Percentiles rank a stretch among this genome's conserved stretches.
Evolutionary conservation across 2,329 filamentous ascomycete species (phyloP).

Genomic region (Biscogniauxia mediterranea): DNA sequence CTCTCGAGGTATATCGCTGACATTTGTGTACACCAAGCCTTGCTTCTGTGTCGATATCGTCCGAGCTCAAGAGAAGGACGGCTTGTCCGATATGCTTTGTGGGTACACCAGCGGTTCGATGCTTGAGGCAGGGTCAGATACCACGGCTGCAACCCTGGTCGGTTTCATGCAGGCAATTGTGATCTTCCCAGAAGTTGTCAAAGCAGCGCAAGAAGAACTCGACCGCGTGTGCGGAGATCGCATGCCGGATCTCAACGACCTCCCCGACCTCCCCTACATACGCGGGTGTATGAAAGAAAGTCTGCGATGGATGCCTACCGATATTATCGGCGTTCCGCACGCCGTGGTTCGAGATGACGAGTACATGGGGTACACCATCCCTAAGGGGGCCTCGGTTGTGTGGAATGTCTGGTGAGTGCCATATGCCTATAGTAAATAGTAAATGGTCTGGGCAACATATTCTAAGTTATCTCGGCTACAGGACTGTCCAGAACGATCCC

Average conservation of each 20-base stretch:
- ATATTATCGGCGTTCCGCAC: slow-evolving; percentile 37
- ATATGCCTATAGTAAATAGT: neutral
- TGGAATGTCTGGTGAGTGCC: slow-evolving; percentile 38
- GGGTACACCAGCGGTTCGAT: slow-evolving; percentile 30
- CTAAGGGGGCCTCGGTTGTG: slow-evolving; percentile 40
- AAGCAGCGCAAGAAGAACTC: slow-evolving; percentile 30
- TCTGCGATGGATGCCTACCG: slow-evolving; percentile 44
- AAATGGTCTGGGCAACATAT: neutral
- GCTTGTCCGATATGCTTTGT: slow-evolving; percentile 34
- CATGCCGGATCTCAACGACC: slow-evolving; percentile 42
- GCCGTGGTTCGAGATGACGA: slow-evolving; percentile 34
- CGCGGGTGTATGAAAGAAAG: slow-evolving; percentile 44
- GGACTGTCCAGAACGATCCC: slow-evolving; percentile 46
- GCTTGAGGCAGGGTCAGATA: slow-evolving; percentile 38
- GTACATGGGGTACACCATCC: slow-evolving; percentile 41
- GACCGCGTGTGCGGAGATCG: slow-evolving; percentile 43
- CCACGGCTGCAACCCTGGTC: slow-evolving; percentile 35
- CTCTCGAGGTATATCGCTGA: neutral
- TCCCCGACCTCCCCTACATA: slow-evolving; percentile 44
- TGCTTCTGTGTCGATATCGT: slow-evolving; percentile 29
- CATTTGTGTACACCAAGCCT: slow-evolving; percentile 20
- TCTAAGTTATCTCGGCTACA: slow-evolving; percentile 10
- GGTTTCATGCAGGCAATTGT: slow-evolving; percentile 41
- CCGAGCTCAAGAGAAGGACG: slow-evolving; percentile 32
- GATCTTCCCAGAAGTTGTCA: slow-evolving; percentile 35